phyloP scores from a whole-genome alignment of 129 eudicot genomes.

The Pulicaria dysenterica region DNA sequence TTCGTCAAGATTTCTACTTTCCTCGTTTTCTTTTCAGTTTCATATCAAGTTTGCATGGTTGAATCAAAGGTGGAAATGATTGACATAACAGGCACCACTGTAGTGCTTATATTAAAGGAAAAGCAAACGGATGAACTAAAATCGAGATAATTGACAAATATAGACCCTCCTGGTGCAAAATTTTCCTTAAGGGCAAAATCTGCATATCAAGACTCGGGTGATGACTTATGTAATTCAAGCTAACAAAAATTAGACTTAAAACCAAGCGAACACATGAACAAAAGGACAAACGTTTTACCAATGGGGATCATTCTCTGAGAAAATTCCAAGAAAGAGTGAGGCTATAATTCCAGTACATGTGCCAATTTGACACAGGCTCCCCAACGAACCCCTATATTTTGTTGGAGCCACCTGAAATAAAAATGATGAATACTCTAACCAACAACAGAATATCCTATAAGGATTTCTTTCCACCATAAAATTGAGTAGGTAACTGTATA shows the following conservation, averaged over 20 bases:
- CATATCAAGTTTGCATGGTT: too few species aligned
- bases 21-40: too few species aligned
- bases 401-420: conserved; percentile 77
- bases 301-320: conserved; percentile 76
- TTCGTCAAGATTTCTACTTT: too few species aligned
- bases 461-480: conserved; percentile 3
- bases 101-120: too few species aligned
- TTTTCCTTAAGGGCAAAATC: too few species aligned
- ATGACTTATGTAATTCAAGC: background rate
- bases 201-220: too few species aligned
- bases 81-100: too few species aligned
- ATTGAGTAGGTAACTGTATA: background rate
- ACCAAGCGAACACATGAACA: conserved; percentile 1
- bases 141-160: too few species aligned
- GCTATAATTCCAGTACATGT: conserved; percentile 80
- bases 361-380: conserved; percentile 78
- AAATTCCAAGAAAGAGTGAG: conserved; percentile 61
- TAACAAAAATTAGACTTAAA: background rate
- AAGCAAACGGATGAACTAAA: too few species aligned
- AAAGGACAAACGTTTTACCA: conserved; percentile 48
- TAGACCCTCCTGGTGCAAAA: too few species aligned
- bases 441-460: background rate
- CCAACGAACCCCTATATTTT: conserved; percentile 77
- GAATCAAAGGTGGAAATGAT: too few species aligned
- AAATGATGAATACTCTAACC: conserved; percentile 4